Base-by-base conservation (phyloP, 495 filamentous ascomycete species). In the Annulohypoxylon maeteangense region DNA sequence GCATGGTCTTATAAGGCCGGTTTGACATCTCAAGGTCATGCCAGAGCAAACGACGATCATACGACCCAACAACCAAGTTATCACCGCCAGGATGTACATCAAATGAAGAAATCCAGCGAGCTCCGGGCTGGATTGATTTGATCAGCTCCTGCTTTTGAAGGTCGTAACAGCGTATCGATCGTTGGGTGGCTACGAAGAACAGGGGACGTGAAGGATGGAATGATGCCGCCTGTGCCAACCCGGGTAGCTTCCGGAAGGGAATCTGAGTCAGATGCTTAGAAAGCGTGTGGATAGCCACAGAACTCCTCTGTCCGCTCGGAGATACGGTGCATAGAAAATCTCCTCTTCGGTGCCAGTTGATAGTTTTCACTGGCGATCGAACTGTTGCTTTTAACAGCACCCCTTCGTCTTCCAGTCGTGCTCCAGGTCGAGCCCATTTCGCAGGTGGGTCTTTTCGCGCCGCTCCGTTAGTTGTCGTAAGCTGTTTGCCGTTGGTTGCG, bases 311-410 rank as follows among this genome's bases (percentile, higher is more conserved):
- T 68, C 92, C 85, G 67, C 84, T 77, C 56, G 95, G 94, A 53
- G 93, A 96, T 45, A 97, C 92, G 6, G 94, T 98, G 67, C 93
- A 87, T 78, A 99, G 91, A 84, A 97, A 97, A 78, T 98, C 94
- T 71, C 95, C 95, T 68, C 92, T 89, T 64, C 95, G 89, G 81
- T 99, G 95, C 93, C 93, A 98, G 72, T 88, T 89, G 73, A 99
- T 90, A n/a, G 92, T 90, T 82, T 97, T 98, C 71, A 95, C 85
- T 5, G 90, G 86, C 48, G 91, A 90, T 57, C 91, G 87, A n/a
- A 97, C 89, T 29, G 91, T 92, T 62, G 91, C 87, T 65, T 91
- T 90, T 51, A 92, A 87, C 65, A 92, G 84, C 8, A 97, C 90
- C 50, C 94, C 93, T 42, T 89, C 85, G 20, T 92, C 90, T 75